Evolutionary conservation across 257 asterid genomes (phyloP).

Genomic region (Jacaranda mimosifolia): DNA sequence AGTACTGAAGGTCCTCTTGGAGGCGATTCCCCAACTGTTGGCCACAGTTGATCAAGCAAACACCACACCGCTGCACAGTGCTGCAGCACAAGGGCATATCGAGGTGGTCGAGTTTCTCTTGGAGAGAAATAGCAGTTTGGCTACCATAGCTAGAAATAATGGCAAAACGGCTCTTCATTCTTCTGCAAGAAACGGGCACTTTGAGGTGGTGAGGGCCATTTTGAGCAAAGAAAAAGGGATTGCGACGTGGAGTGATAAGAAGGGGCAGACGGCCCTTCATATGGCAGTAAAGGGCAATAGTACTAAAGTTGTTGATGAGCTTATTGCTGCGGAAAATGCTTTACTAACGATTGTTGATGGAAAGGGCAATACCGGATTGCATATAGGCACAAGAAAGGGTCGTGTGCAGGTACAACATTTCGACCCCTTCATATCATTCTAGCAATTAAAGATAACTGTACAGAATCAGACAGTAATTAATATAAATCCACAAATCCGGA

Average conservation of each 20-base stretch:
- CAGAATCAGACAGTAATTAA: neutral
- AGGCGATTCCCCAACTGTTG: slow-evolving; percentile 65
- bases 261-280: slow-evolving; percentile 90
- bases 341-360: slow-evolving; percentile 57
- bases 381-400: slow-evolving; percentile 75
- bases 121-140: slow-evolving; percentile 66
- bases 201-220: slow-evolving; percentile 69
- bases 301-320: slow-evolving; percentile 60
- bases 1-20: slow-evolving; percentile 64
- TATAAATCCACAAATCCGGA: neutral
- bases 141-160: slow-evolving; percentile 71
- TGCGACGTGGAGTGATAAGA: slow-evolving; percentile 66
- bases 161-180: slow-evolving; percentile 80
- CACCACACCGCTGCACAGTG: slow-evolving; percentile 71
- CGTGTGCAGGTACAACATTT: slow-evolving; percentile 56
- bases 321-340: slow-evolving; percentile 49
- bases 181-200: slow-evolving; percentile 77
- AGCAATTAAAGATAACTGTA: neutral
- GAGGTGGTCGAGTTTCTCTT: slow-evolving; percentile 68
- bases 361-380: slow-evolving; percentile 76
- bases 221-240: slow-evolving; percentile 67
- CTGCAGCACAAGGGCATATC: slow-evolving; percentile 77
- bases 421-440: too few species aligned
- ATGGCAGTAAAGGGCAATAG: slow-evolving; percentile 80
- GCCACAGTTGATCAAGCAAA: slow-evolving; percentile 79